Evolutionary conservation across 352 stramenopile species (phyloP).

Genomic region (Pythium diclinum): DNA sequence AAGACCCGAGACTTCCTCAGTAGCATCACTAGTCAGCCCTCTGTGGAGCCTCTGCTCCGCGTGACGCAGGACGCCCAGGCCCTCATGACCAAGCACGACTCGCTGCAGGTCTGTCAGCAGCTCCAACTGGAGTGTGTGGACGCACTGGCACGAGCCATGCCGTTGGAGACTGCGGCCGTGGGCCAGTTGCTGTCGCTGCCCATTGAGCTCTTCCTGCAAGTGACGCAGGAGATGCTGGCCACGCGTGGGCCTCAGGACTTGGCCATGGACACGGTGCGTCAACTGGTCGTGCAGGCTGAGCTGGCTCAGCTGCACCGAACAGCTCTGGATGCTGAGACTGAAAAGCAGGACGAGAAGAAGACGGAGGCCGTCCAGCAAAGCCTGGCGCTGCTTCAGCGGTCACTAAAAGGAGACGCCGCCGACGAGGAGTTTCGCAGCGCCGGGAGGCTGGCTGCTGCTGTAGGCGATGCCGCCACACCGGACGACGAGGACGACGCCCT

Average conservation of each 20-base stretch:
- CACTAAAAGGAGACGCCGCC: not conserved
- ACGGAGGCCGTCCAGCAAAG: not conserved
- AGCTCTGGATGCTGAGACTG: not conserved
- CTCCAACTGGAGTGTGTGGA: conserved; percentile 26
- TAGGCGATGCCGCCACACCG: not conserved
- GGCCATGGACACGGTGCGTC: conserved; percentile 13
- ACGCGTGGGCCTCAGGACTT: conserved; percentile 16
- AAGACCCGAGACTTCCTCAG: conserved; percentile 31
- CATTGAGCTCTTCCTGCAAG: conserved; percentile 25
- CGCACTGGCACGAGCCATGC: conserved; percentile 14
- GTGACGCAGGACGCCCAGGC: conserved; percentile 13
- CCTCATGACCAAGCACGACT: conserved; percentile 18
- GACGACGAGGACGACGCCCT: conserved; percentile 27
- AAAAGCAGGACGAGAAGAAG: not conserved
- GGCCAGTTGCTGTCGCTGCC: conserved; percentile 17
- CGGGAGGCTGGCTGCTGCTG: conserved; percentile 3
- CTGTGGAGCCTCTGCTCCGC: conserved; percentile 8
- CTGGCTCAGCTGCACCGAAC: conserved; percentile 24
- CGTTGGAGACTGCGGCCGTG: conserved; percentile 2
- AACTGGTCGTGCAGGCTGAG: conserved; percentile 26
- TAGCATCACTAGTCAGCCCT: conserved; percentile 6
- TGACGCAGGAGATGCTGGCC: conserved; percentile 23
- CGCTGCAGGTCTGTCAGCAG: conserved; percentile 14
- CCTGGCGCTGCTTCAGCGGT: conserved; percentile 17
- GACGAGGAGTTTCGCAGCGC: not conserved